These are phyloP conservation scores for Aspergillus sp. DNA, from an alignment of 2,329 filamentous ascomycete species.

Conservation along the genomic window DNA sequence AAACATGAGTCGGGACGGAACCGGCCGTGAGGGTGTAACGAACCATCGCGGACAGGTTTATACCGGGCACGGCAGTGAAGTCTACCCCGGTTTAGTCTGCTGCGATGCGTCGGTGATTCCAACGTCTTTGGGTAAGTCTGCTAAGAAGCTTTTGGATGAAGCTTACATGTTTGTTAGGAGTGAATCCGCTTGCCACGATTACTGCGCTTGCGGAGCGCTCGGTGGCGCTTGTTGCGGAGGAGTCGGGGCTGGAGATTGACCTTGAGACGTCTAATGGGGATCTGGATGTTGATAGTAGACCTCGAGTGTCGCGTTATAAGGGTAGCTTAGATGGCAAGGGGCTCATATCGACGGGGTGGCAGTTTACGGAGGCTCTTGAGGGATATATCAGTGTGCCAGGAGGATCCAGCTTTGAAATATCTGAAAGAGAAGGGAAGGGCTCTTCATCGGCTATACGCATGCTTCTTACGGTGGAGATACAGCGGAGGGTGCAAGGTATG, in stretches of 20 bases:
- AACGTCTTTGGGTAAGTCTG: constrained; percentile 51
- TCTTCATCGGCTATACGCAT: constrained; percentile 8
- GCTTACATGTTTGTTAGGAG: constrained; percentile 23
- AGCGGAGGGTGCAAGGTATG: neutral
- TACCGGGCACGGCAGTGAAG: constrained; percentile 50
- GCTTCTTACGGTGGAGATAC: constrained; percentile 10
- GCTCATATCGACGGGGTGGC: constrained; percentile 12
- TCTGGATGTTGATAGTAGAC: neutral
- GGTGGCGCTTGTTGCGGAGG: constrained; percentile 52
- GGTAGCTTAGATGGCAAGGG: neutral
- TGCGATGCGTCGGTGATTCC: constrained; percentile 64
- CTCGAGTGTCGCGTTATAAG: neutral
- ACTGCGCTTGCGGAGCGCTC: constrained; percentile 66
- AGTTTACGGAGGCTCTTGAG: constrained; percentile 18
- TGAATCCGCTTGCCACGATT: constrained; percentile 70
- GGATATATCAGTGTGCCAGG: constrained; percentile 8
- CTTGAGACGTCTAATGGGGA: constrained; percentile 14
- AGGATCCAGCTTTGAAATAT: neutral
- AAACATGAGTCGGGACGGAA: constrained; percentile 61
- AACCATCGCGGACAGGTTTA: constrained; percentile 64
- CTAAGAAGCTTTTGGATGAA: neutral
- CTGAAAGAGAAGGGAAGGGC: constrained; percentile 2
- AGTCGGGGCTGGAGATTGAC: constrained; percentile 47
- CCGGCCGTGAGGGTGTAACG: constrained; percentile 57
- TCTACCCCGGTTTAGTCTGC: constrained; percentile 59